phyloP scores from a whole-genome alignment of 2,329 filamentous ascomycete genomes.

The Monilinia polystroma region DNA sequence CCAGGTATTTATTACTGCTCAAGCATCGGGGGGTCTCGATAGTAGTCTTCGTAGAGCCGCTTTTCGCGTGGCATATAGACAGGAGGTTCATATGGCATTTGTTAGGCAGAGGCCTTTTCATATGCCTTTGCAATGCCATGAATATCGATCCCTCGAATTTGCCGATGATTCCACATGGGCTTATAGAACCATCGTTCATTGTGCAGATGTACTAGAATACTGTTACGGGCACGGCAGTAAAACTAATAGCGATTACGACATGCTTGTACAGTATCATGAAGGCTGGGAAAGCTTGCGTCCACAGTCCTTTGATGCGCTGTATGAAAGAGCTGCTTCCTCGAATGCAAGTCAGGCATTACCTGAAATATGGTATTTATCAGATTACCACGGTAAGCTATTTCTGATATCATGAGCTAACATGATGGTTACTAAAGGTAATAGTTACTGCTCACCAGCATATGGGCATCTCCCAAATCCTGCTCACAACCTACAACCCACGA shows the following conservation, averaged over 20 bases:
- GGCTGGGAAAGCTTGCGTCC: constrained; percentile 29
- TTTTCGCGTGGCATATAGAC: constrained; percentile 50
- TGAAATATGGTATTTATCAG: constrained; percentile 32
- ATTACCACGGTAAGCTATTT: constrained; percentile 30
- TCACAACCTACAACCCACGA: constrained; percentile 43
- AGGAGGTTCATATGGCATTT: constrained; percentile 50
- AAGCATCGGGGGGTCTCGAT: constrained; percentile 37
- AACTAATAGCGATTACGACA: constrained; percentile 27
- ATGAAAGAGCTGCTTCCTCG: constrained; percentile 20
- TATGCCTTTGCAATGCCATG: constrained; percentile 42
- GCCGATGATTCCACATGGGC: constrained; percentile 32
- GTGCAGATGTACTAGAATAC: constrained; percentile 32
- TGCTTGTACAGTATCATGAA: constrained; percentile 27
- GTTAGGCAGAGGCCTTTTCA: constrained; percentile 43
- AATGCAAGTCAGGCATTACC: constrained; percentile 25
- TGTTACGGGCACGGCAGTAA: constrained; percentile 30
- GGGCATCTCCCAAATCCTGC: constrained; percentile 44
- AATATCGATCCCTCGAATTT: constrained; percentile 30
- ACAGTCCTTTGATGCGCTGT: constrained; percentile 32
- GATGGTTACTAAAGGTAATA: constrained; percentile 14
- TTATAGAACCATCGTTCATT: constrained; percentile 31
- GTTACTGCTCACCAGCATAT: constrained; percentile 45
- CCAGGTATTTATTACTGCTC: constrained; percentile 34
- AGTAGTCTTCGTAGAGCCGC: constrained; percentile 46
- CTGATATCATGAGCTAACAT: background rate